Conservation (phyloP, 1,284 basidiomycete genomes). For the Melampsora larici-populina region DNA sequence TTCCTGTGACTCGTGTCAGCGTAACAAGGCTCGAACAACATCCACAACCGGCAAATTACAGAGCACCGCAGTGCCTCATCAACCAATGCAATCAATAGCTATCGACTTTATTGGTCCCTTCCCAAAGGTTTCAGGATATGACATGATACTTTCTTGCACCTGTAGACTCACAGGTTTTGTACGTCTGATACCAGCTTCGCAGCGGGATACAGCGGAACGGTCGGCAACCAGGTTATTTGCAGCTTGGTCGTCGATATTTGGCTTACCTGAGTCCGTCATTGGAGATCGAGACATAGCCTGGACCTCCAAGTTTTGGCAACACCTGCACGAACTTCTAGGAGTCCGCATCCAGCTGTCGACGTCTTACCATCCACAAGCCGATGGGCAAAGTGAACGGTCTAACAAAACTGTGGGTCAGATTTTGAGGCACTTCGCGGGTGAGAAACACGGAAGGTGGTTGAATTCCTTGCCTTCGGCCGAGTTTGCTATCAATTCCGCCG, state of each 20-base stretch:
- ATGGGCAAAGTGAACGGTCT: slow-evolving; percentile 51
- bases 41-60: background rate
- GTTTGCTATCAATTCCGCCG: too few species aligned
- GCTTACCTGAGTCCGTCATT: background rate
- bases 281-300: background rate
- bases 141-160: background rate
- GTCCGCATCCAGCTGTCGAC: slow-evolving; percentile 44
- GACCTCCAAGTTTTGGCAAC: slow-evolving; percentile 48
- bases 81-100: background rate
- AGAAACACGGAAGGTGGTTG: too few species aligned
- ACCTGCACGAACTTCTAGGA: slow-evolving; percentile 46
- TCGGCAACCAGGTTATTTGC: background rate
- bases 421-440: too few species aligned
- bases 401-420: slow-evolving; percentile 55
- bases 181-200: background rate
- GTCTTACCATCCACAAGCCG: slow-evolving; percentile 49
- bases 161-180: background rate
- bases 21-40: background rate
- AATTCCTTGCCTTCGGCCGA: too few species aligned
- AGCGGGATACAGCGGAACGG: too few species aligned
- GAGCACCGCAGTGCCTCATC: too few species aligned
- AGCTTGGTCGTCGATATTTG: background rate
- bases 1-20: background rate
- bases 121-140: background rate
- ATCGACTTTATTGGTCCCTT: slow-evolving; percentile 11